These are phyloP conservation scores for Aureobasidium sp. DNA, from an alignment of 2,329 filamentous ascomycete genomes.

Conservation along the genomic window DNA sequence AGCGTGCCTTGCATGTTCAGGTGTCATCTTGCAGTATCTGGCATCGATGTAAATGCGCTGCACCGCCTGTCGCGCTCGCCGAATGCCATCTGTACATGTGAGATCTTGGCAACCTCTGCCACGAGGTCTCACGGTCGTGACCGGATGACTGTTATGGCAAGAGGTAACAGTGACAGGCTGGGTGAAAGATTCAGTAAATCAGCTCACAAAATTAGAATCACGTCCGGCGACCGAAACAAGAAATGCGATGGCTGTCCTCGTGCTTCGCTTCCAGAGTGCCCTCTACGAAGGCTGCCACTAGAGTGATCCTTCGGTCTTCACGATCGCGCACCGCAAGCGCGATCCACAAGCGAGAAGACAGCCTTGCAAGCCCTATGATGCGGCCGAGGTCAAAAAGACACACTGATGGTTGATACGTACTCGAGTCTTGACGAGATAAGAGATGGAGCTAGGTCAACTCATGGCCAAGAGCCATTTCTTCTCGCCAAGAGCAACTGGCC, in stretches of 20 bases:
- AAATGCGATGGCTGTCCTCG: background rate
- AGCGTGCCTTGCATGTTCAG: constrained; percentile 3
- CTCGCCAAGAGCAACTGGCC: background rate
- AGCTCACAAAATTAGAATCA: background rate
- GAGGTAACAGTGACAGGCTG: background rate
- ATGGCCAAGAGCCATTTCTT: background rate
- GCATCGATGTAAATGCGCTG: background rate
- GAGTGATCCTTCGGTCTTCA: background rate
- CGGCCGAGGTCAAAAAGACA: background rate
- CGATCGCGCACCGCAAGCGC: background rate
- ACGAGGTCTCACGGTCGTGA: background rate
- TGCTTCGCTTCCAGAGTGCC: background rate
- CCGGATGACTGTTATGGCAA: background rate
- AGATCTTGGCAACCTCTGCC: background rate
- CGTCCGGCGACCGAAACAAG: background rate
- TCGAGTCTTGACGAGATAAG: background rate
- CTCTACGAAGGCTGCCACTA: background rate
- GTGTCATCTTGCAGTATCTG: background rate
- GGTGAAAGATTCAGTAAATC: background rate
- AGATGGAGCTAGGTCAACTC: background rate
- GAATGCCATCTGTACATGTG: background rate
- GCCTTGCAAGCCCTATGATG: background rate
- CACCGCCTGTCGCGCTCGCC: background rate
- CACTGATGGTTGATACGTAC: background rate
- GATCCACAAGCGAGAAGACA: background rate